Conservation (phyloP, 805 yeast species). For the Priceomyces fermenticarens region DNA sequence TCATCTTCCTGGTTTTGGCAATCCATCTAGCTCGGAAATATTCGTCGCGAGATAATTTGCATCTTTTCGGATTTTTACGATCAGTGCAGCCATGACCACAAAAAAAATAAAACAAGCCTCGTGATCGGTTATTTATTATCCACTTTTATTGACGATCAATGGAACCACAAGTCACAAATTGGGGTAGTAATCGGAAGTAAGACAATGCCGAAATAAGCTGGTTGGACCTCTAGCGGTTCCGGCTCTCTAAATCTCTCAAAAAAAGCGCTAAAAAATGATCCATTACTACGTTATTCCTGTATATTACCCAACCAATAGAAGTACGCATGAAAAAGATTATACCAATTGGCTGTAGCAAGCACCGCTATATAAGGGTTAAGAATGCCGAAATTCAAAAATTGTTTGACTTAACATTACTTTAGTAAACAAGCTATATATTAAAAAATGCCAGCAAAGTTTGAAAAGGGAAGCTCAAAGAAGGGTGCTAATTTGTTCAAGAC, state of each 20-base stretch:
- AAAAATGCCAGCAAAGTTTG: conserved; percentile 44
- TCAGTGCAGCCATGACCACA: no score
- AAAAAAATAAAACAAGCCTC: no score
- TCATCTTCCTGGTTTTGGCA: no score
- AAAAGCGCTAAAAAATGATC: no score
- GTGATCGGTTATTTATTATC: no score
- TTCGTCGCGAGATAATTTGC: no score
- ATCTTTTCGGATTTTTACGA: no score
- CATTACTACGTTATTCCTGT: conserved; percentile 3
- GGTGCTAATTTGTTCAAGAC: conserved; percentile 99
- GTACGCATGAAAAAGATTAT: conserved; percentile 6
- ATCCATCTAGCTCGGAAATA: no score
- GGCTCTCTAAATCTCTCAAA: not conserved
- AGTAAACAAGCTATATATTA: conserved; percentile 1
- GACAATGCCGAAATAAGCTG: not conserved
- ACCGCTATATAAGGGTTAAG: conserved; percentile 4
- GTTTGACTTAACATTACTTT: conserved; percentile 1
- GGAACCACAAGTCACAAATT: not conserved
- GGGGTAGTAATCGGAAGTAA: not conserved
- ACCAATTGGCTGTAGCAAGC: conserved; percentile 5
- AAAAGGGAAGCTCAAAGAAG: conserved; percentile 55
- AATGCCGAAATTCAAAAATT: conserved; percentile 2
- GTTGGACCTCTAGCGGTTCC: not conserved
- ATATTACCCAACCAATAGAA: conserved; percentile 8
- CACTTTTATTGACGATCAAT: no score